These are phyloP conservation scores for Ogataea philodendri DNA, from an alignment of 805 yeast species.

Conservation along the genomic window DNA sequence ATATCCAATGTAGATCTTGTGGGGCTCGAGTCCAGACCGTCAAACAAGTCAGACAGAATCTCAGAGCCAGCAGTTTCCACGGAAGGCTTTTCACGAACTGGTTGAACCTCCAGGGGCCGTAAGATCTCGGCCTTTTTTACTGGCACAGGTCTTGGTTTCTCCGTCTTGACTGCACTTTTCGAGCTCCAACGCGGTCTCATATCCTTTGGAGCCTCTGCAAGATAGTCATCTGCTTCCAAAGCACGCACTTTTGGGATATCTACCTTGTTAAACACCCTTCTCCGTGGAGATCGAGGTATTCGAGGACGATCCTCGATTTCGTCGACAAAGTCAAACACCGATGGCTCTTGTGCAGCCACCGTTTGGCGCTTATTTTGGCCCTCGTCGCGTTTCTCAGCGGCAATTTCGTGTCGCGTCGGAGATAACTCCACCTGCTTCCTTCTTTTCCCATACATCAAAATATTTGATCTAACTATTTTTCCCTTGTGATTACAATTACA, in stretches of 20 bases:
- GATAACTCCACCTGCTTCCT: no score
- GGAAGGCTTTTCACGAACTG: no score
- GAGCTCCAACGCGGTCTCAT: conserved; percentile 15
- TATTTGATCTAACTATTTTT: conserved; percentile 1
- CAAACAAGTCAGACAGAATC: conserved; percentile 5
- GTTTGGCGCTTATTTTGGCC: background rate
- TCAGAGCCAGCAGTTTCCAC: background rate
- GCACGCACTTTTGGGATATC: conserved; percentile 18
- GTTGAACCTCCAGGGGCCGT: no score
- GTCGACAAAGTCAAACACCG: conserved; percentile 13
- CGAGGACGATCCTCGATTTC: conserved; percentile 1
- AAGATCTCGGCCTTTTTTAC: background rate
- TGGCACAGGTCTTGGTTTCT: background rate
- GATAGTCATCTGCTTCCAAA: conserved; percentile 17
- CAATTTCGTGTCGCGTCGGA: conserved; percentile 1
- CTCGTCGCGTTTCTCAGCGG: background rate
- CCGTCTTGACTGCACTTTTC: background rate
- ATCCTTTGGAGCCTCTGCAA: conserved; percentile 19
- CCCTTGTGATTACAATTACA: background rate
- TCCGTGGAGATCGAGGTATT: conserved; percentile 4
- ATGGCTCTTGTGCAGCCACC: conserved; percentile 1
- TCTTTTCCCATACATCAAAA: conserved; percentile 4
- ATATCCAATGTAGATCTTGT: conserved; percentile 3
- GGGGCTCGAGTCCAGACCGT: conserved; percentile 9
- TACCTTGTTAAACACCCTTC: conserved; percentile 15